Evolutionary conservation across 2,329 filamentous ascomycete genomes (phyloP).

Genomic region (Monilinia vaccinii-corymbosi): DNA sequence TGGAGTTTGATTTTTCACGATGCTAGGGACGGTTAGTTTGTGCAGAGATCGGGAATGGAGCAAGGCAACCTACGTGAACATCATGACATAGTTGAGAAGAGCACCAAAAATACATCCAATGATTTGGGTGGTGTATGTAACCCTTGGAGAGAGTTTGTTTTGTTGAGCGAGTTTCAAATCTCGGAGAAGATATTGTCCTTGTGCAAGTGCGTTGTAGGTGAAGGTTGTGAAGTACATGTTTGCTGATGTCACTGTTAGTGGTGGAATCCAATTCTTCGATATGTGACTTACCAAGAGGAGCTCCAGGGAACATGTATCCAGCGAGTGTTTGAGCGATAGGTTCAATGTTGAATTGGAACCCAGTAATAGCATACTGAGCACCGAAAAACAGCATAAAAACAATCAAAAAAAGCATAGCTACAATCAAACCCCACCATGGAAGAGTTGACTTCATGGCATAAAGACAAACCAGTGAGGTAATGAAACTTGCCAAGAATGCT

Average conservation of each 20-base stretch:
- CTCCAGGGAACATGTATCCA: conserved; percentile 42
- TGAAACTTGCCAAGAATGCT: conserved; percentile 34
- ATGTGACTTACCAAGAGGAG: conserved; percentile 39
- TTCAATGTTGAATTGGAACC: conserved; percentile 38
- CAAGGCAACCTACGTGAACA: conserved; percentile 36
- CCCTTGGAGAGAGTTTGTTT: conserved; percentile 35
- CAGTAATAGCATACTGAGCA: conserved; percentile 38
- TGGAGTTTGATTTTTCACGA: conserved; percentile 54
- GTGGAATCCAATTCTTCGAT: too few species aligned
- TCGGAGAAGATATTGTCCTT: conserved; percentile 37
- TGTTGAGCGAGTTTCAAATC: conserved; percentile 44
- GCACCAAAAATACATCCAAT: conserved; percentile 35
- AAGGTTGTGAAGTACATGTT: conserved; percentile 70
- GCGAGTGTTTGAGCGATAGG: conserved; percentile 39
- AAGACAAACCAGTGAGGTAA: conserved; percentile 32
- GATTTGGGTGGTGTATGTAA: conserved; percentile 33
- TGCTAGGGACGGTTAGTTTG: conserved; percentile 46
- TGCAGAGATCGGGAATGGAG: conserved; percentile 28
- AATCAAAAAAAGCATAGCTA: conserved; percentile 23
- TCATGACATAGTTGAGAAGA: conserved; percentile 48
- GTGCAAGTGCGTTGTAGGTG: conserved; percentile 41
- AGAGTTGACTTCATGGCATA: conserved; percentile 48
- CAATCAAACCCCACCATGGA: conserved; percentile 26
- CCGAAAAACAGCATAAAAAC: conserved; percentile 25
- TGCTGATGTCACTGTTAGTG: conserved; percentile 30